Evolutionary conservation across 2,329 filamentous ascomycete species (phyloP).

Genomic region (Boeremia lycopersici): DNA sequence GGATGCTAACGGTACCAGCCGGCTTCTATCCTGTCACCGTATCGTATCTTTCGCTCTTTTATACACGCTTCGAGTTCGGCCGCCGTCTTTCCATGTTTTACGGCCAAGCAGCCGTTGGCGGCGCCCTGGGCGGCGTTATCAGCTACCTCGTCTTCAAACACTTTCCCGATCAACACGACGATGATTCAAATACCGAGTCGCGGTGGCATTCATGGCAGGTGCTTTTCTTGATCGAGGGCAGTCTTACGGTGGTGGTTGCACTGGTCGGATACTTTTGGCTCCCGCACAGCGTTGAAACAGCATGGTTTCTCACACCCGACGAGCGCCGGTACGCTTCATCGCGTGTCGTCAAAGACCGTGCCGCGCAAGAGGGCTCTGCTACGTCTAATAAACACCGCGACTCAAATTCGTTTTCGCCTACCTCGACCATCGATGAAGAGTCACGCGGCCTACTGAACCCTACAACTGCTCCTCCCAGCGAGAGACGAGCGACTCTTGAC

Average conservation of each 20-base stretch:
- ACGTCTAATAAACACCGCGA: slow-evolving; percentile 15
- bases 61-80: slow-evolving; percentile 63
- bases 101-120: slow-evolving; percentile 62
- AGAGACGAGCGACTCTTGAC: slow-evolving; percentile 49
- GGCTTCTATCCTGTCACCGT: slow-evolving; percentile 66
- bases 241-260: slow-evolving; percentile 54
- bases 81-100: slow-evolving; percentile 62
- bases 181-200: slow-evolving; percentile 4
- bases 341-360: slow-evolving; percentile 51
- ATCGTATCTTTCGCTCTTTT: slow-evolving; percentile 64
- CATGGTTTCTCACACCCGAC: slow-evolving; percentile 57
- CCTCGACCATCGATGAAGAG: slow-evolving; percentile 35
- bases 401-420: slow-evolving; percentile 17
- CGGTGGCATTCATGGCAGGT: slow-evolving; percentile 58
- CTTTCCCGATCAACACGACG: slow-evolving; percentile 38
- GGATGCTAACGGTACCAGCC: slow-evolving; percentile 44
- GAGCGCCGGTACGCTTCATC: slow-evolving; percentile 56
- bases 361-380: slow-evolving; percentile 26
- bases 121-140: slow-evolving; percentile 62
- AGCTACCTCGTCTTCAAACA: slow-evolving; percentile 57
- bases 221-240: slow-evolving; percentile 58
- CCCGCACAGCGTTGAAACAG: slow-evolving; percentile 55
- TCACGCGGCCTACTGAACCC: slow-evolving; percentile 38
- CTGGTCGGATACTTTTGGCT: slow-evolving; percentile 58
- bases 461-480: slow-evolving; percentile 26